Base-by-base conservation (phyloP, 2,329 filamentous ascomycete genomes). In the Aureobasidium sp. region DNA sequence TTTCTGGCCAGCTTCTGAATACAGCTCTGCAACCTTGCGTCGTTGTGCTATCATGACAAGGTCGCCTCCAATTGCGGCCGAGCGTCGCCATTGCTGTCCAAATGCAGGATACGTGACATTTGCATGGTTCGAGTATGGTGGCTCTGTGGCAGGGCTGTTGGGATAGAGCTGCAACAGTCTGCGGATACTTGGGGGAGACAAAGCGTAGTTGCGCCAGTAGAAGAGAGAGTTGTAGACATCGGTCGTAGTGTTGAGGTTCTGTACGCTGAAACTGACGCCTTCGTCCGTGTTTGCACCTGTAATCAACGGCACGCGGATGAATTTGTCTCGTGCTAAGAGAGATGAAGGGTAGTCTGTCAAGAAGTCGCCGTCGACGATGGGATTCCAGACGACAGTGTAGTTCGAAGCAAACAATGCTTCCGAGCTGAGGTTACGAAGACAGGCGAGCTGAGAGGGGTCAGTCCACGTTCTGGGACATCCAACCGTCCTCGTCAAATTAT, bases 241-340 rank as follows among this genome's bases (percentile, higher is more conserved):
- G 5, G 73, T 64, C 27, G 76, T 75, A 3, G 75, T 79, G 59
- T 81, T 69, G 5, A 72, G 66, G 1, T 70, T 70, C 0, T 72
- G 68, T n/a, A 78, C 72, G 6, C 72, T 75, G 63, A 79, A 79
- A 36, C 69, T 71, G 30, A 73, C 74, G 3, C 76, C 77, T 65
- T 82, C 80, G 64, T 82, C 79, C 4, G 74, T 78, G 64, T 81
- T 82, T 54, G 78, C 74, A 3, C 80, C 80, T 0, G 73, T 76
- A 1, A 82, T 67, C 25, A 80, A 69, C 0, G 79, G 79, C 0
- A 81, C 72, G 2, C 73, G 68, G 44, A 76, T 71, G 66, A 76
- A 81, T 16, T 76, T 76, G 1, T 74, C 74, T n/a, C 73, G 64
- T 0, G 69, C 67, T 34, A 77, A 75, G 5, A 79, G 74, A 32